Base-by-base conservation (phyloP, 306 rosid genomes). In the Carpinus viminea region DNA sequence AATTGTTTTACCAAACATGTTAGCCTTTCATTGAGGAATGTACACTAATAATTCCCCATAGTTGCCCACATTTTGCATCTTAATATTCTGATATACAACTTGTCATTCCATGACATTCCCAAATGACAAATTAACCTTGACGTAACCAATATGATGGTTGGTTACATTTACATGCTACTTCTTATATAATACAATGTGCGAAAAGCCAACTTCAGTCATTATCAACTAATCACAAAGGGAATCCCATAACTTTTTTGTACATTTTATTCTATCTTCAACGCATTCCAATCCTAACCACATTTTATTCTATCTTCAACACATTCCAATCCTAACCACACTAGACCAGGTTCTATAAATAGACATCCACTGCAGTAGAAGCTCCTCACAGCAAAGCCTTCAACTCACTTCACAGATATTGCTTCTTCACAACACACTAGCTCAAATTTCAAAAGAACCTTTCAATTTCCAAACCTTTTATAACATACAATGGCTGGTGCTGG, bases 401-500 rank as follows among this genome's bases (percentile, higher is more conserved):
- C 12, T 26, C 74, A 47, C 81, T 52, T 57, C 50, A 66, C 45
- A 21, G 72, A 18, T 31, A 31, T 41, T 5, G 26, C 52, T 66
- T 61, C 56, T 5, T 70, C 52, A 10, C 8, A 41, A 38, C 6
- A n/a, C 50, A 36, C 51, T 24, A 38, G 43, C 74, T 55, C 24
- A 34, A 24, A 4, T 45, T 69, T 69, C 31, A 21, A 7, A 38
- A 24, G 6, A 41, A 41, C 8, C 8, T 0, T 4, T 45, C 61
- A 3, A 26, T 38, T 70, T 8, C 21, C 12, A 0, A 36, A 34
- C 28, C 9, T n/a, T 36, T 75, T 13, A 52, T 2, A 21, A 28
- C 5, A 31, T 31, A 31, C 34, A 4, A 83, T 91, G 93, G 89
- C 34, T 31, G 2, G 79, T 4, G n/a, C n/a, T 21, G 72, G 90